Conservation (phyloP, 371 early-diverging fungal species). For the Lichtheimia ornata region DNA sequence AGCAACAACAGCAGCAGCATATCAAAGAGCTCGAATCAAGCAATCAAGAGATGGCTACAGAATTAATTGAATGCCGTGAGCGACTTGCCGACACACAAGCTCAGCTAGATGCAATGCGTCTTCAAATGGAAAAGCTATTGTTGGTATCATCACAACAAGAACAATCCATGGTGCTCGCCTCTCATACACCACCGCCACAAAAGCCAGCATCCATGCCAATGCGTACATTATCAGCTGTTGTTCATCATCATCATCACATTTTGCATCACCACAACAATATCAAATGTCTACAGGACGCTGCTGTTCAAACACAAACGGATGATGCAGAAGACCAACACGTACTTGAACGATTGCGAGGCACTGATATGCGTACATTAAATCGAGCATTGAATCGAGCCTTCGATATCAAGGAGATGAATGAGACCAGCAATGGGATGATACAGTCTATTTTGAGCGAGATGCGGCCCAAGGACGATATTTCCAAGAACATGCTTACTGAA, state of each 20-base stretch:
- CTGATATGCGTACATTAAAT: conserved; percentile 6
- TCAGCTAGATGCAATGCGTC: too few relatives aligned
- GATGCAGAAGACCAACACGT: conserved; percentile 6
- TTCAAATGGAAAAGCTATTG: too few relatives aligned
- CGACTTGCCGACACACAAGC: too few relatives aligned
- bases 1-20: neutral
- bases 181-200: neutral
- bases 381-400: conserved; percentile 4
- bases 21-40: too few relatives aligned
- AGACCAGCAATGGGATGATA: conserved; percentile 7
- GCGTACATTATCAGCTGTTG: neutral
- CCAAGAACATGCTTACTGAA: conserved; percentile 3
- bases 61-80: neutral
- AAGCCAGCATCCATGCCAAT: neutral
- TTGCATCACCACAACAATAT: conserved; percentile 9
- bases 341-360: neutral
- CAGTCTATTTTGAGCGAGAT: neutral
- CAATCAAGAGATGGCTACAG: conserved; percentile 3
- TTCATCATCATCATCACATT: conserved; percentile 42
- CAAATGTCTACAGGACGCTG: too few relatives aligned
- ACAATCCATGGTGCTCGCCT: neutral
- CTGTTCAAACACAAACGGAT: too few relatives aligned
- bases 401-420: conserved; percentile 3
- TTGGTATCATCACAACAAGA: conserved; percentile 2
- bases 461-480: conserved; percentile 13